Evolutionary conservation across 129 eudicot genomes (phyloP).

Genomic region (sunflower (Helianthus annuus)): DNA sequence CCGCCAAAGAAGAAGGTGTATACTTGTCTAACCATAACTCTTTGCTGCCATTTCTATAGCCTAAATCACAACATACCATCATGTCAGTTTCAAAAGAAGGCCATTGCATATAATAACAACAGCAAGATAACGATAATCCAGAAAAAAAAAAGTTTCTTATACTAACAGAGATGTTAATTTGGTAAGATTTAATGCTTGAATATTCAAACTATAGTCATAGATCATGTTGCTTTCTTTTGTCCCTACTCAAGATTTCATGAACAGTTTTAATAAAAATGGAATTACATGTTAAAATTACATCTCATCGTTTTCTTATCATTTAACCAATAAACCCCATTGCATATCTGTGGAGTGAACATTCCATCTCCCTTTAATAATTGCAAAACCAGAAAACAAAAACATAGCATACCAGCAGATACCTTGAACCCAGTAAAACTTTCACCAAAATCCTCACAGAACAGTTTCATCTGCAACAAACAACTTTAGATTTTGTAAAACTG

Average conservation of each 20-base stretch:
- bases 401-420: constrained; percentile 78
- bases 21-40: constrained; percentile 87
- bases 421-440: constrained; percentile 70
- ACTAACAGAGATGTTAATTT: not conserved
- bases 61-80: constrained; percentile 31
- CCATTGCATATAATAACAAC: not conserved
- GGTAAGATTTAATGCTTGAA: not conserved
- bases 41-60: constrained; percentile 37
- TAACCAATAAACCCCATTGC: not conserved
- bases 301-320: not conserved
- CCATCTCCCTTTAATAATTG: not conserved
- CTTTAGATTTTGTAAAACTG: not conserved
- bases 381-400: constrained; percentile 15
- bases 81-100: constrained; percentile 10
- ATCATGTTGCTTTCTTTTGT: constrained; percentile 5
- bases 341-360: not conserved
- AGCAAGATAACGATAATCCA: constrained; percentile 11
- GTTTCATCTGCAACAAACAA: constrained; percentile 59
- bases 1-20: constrained; percentile 68
- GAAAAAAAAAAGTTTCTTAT: not conserved
- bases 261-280: not conserved
- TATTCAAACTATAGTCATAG: not conserved
- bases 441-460: constrained; percentile 72
- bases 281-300: not conserved
- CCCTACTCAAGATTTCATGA: not conserved